Evolutionary conservation across 208 protist species (phyloP), one percentile per base, ranked within the genome.

Genomic region (Leishmania guyanensis): DNA sequence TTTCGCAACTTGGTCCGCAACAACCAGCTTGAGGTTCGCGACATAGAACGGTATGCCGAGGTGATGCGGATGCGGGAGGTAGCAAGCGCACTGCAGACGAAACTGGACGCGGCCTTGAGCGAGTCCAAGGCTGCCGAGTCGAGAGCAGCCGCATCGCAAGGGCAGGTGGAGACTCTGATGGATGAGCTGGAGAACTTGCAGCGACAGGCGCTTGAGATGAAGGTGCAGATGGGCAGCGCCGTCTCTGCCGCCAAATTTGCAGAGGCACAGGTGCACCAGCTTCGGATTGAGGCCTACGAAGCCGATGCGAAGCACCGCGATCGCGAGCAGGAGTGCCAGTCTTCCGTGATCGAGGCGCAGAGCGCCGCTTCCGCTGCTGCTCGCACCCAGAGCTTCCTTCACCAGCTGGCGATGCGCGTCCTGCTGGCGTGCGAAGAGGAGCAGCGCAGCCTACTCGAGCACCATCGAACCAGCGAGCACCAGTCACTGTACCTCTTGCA

Each of bases 381-480:
- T 33, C 50, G 54, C 22, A 58, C 68, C 20, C 22, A 79, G 16
- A n/a, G 20, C 5, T 75, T 70, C 22, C 65, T 75, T 29, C 39
- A 70, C 33, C 65, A 78, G 39, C 26, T 50, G 14, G 36, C 73
- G 33, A 56, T 84, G 53, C 81, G 83, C 26, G 68, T 88, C 69
- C 39, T 88, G 26, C 20, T 87, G 51, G 54, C 79, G 53, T 84
- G 81, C 33, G 89, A 92, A 64, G 85, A 89, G 76, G 75, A 77
- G 76, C 77, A 92, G 65, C 89, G 89, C 56, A 79, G 77, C 78
- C 74, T 89, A 16, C 3, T 92, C 0, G 86, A 92, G 77, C 85
- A 86, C 73, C 89, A 92, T 48, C 70, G 78, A 50, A 85, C 39
- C 48, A 74, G 74, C 46, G 85, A 87, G 56, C 48, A 76, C 5